Conservation (phyloP, 257 asterid species). For the Nicotiana paniculata region DNA sequence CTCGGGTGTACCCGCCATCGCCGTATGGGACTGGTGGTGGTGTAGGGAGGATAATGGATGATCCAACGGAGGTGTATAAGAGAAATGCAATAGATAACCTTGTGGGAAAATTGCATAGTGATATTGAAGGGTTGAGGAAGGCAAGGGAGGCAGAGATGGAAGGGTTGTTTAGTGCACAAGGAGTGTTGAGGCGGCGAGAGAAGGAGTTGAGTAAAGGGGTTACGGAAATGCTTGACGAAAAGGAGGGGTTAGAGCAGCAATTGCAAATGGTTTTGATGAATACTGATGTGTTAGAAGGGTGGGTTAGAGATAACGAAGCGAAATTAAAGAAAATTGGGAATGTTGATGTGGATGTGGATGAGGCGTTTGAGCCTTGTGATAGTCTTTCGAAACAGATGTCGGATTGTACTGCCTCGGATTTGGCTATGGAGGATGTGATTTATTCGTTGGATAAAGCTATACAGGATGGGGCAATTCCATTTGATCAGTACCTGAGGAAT, state of each 20-base stretch:
- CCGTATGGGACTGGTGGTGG: conserved; percentile 43
- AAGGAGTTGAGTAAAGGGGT: conserved; percentile 53
- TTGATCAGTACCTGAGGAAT: conserved; percentile 77
- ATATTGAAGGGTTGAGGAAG: conserved; percentile 57
- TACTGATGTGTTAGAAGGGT: conserved; percentile 52
- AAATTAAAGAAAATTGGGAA: conserved; percentile 26
- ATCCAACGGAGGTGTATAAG: conserved; percentile 61
- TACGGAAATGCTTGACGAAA: conserved; percentile 79
- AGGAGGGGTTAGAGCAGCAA: conserved; percentile 88
- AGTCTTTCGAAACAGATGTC: conserved; percentile 62
- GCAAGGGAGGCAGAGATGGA: conserved; percentile 69
- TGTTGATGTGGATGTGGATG: conserved; percentile 47
- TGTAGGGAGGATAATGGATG: conserved; percentile 52
- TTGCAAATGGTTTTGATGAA: conserved; percentile 79
- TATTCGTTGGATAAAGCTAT: conserved; percentile 79
- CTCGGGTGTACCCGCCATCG: conserved; percentile 56
- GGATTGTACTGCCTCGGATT: conserved; percentile 68
- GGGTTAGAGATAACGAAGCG: conserved; percentile 69
- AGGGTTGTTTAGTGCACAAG: conserved; percentile 51
- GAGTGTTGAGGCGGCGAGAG: conserved; percentile 52
- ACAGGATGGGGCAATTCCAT: conserved; percentile 75
- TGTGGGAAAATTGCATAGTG: conserved; percentile 47
- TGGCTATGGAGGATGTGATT: conserved; percentile 72
- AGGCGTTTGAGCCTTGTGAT: conserved; percentile 62
- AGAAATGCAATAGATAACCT: conserved; percentile 54